phyloP scores from a whole-genome alignment of 495 filamentous ascomycete species.

The Penicillium coprophilum region DNA sequence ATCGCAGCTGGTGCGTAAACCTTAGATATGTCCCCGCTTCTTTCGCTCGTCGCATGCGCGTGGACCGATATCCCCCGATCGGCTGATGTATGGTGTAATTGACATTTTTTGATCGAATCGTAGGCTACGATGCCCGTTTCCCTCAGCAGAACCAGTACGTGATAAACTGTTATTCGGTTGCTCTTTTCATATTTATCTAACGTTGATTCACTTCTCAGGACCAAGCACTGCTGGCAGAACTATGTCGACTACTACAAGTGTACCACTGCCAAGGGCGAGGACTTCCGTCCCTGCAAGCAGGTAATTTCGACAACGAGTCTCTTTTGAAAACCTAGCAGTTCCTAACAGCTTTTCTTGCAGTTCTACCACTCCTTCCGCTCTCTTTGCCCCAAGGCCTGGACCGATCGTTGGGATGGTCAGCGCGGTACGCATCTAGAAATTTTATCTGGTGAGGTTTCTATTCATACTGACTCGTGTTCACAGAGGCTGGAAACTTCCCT shows the following conservation, averaged over 20 bases:
- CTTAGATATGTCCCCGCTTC: conserved; percentile 19
- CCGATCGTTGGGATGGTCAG: conserved; percentile 94
- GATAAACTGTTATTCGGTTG: neutral
- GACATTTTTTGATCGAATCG: conserved; percentile 32
- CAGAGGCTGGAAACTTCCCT: conserved; percentile 93
- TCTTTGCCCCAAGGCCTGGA: conserved; percentile 94
- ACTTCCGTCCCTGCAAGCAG: conserved; percentile 96
- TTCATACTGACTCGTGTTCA: conserved; percentile 18
- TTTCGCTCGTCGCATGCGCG: conserved; percentile 13
- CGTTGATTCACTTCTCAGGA: conserved; percentile 38
- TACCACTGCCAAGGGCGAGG: conserved; percentile 96
- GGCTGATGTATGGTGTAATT: conserved; percentile 25
- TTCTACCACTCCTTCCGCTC: conserved; percentile 95
- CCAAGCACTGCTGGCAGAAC: conserved; percentile 96
- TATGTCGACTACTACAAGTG: conserved; percentile 99
- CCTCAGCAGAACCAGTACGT: conserved; percentile 92
- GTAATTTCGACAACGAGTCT: conserved; percentile 45
- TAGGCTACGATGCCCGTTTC: conserved; percentile 98
- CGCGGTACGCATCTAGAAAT: conserved; percentile 66
- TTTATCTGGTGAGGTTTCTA: conserved; percentile 8
- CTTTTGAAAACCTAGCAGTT: neutral
- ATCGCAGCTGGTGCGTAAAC: conserved; percentile 46
- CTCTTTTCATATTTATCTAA: conserved; percentile 12
- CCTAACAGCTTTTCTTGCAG: conserved; percentile 44
- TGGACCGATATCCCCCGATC: conserved; percentile 19